These are phyloP conservation scores for Comarum palustre DNA, from an alignment of 306 rosid species.

Conservation along the genomic window DNA sequence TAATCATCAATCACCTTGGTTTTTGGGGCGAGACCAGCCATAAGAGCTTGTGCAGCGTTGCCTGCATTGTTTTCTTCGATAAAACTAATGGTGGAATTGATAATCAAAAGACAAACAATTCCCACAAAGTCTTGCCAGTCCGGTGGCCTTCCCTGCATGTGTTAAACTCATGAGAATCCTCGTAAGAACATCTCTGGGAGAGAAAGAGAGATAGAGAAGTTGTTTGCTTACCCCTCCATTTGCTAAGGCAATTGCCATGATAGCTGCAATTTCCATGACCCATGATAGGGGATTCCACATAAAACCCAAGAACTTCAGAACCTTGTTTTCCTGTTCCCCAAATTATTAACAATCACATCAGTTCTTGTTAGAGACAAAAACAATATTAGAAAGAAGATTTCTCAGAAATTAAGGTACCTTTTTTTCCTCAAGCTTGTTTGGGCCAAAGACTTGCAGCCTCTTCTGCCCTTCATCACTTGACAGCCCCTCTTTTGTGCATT, in stretches of 20 bases:
- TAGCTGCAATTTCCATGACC: conserved; percentile 92
- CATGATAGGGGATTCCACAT: conserved; percentile 98
- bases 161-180: conserved; percentile 16
- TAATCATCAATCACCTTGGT: conserved; percentile 45
- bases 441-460: conserved; percentile 72
- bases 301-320: conserved; percentile 78
- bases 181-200: neutral
- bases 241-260: conserved; percentile 91
- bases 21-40: conserved; percentile 98
- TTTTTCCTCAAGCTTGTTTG: conserved; percentile 80
- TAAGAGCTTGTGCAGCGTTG: conserved; percentile 88
- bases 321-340: conserved; percentile 60
- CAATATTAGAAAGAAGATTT: neutral
- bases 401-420: conserved; percentile 31
- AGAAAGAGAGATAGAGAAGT: neutral
- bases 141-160: conserved; percentile 65
- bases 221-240: conserved; percentile 68
- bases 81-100: conserved; percentile 86
- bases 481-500: conserved; percentile 71
- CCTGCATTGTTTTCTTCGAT: conserved; percentile 94
- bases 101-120: conserved; percentile 48
- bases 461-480: conserved; percentile 63
- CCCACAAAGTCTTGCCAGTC: conserved; percentile 92
- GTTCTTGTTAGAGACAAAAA: neutral
- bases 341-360: neutral